Evolutionary conservation across 2,329 filamentous ascomycete genomes (phyloP).

Genomic region (Alternaria brassicicola): DNA sequence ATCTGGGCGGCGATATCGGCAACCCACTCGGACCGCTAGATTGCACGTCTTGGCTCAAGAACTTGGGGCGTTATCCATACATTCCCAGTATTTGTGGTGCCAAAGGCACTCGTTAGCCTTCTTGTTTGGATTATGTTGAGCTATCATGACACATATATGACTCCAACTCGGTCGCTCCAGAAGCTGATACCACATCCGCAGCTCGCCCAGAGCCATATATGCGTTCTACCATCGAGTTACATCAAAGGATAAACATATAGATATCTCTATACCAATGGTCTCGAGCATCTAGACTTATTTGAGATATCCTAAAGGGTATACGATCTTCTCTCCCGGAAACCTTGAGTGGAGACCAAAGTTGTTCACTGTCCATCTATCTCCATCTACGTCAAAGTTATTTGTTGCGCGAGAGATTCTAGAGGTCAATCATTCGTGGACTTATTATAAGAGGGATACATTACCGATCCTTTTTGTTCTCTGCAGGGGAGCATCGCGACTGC

Average conservation of each 20-base stretch:
- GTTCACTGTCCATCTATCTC: background rate
- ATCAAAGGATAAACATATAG: background rate
- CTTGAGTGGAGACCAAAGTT: background rate
- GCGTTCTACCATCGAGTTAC: background rate
- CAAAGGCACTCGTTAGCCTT: background rate
- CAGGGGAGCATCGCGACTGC: background rate
- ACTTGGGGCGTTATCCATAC: background rate
- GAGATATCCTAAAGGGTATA: background rate
- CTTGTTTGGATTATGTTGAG: background rate
- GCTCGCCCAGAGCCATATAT: background rate
- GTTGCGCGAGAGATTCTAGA: background rate
- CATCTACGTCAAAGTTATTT: background rate
- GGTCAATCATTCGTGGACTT: background rate
- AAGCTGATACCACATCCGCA: background rate
- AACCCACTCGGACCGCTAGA: background rate
- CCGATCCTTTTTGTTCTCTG: background rate
- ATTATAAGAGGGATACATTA: background rate
- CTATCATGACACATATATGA: background rate
- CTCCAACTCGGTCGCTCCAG: background rate
- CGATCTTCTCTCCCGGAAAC: background rate
- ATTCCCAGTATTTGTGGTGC: background rate
- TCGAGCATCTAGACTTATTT: background rate
- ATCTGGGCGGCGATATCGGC: background rate
- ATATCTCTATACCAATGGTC: background rate
- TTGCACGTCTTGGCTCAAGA: background rate